Evolutionary conservation across 345 rosid genomes (phyloP).

Genomic region (Pugionium cornutum): DNA sequence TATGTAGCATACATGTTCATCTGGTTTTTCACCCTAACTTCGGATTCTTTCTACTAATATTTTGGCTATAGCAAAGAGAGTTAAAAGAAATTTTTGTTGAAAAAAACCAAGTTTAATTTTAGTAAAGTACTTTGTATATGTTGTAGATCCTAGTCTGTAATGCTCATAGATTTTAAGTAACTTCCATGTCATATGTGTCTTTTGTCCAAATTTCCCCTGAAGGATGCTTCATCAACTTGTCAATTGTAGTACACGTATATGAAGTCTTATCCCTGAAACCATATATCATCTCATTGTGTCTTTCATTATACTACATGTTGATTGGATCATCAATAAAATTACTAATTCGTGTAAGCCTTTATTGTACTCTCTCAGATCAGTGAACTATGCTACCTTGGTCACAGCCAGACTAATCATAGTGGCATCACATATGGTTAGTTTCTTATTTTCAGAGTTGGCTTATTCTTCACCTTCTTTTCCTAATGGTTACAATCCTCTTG

Average conservation of each 20-base stretch:
- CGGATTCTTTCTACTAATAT: conserved; percentile 11
- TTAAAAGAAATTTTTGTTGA: not conserved
- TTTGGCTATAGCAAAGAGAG: conserved; percentile 8
- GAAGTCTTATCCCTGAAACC: conserved; percentile 8
- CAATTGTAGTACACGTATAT: conserved; percentile 16
- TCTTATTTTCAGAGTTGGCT: conserved; percentile 26
- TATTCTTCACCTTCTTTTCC: conserved; percentile 25
- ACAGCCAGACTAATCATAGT: conserved; percentile 77
- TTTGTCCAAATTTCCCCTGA: not conserved
- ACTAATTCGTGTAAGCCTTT: conserved; percentile 20
- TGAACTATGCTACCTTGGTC: conserved; percentile 83
- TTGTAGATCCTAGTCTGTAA: conserved; percentile 12
- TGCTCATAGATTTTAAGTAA: conserved; percentile 21
- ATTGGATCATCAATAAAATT: conserved; percentile 11
- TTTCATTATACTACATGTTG: conserved; percentile 4
- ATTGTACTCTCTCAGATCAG: conserved; percentile 50
- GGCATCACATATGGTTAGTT: conserved; percentile 83
- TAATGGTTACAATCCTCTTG: conserved; percentile 21
- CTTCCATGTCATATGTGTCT: conserved; percentile 19
- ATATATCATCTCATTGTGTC: conserved; percentile 8
- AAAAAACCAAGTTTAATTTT: not conserved
- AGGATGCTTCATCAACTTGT: conserved; percentile 19
- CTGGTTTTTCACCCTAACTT: not conserved
- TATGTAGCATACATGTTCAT: conserved; percentile 14
- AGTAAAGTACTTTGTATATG: conserved; percentile 17